Conservation (phyloP, 768 basidiomycete species). For the Suillus bovinus region DNA sequence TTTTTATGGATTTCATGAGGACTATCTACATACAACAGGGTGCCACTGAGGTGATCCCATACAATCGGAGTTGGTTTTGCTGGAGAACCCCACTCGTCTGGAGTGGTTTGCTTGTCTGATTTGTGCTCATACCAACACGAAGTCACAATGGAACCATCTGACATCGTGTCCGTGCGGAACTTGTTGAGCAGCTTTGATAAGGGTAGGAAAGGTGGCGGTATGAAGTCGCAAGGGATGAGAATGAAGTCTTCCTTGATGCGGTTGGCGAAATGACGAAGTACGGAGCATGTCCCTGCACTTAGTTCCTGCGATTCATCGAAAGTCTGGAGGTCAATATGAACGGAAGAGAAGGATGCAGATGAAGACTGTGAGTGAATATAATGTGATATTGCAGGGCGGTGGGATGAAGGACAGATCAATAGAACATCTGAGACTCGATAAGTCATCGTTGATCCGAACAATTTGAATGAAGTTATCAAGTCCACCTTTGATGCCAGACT, state of each 20-base stretch:
- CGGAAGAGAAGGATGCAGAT: conserved; percentile 55
- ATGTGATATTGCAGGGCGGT: conserved; percentile 76
- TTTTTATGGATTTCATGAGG: conserved; percentile 68
- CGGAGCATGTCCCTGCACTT: conserved; percentile 67
- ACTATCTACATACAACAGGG: conserved; percentile 73
- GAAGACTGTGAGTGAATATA: conserved; percentile 80
- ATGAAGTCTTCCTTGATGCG: conserved; percentile 87
- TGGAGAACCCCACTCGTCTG: conserved; percentile 68
- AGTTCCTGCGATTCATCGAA: conserved; percentile 73
- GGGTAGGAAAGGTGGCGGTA: conserved; percentile 73
- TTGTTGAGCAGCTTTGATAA: conserved; percentile 74
- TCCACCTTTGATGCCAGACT: conserved; percentile 79
- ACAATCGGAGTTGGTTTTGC: conserved; percentile 52
- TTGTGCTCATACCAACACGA: conserved; percentile 63
- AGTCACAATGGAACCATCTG: conserved; percentile 63
- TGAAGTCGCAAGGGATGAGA: conserved; percentile 88
- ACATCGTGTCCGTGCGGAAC: conserved; percentile 72
- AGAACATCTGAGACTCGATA: conserved; percentile 64
- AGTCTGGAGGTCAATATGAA: conserved; percentile 77
- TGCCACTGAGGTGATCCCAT: conserved; percentile 66
- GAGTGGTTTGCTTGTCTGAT: conserved; percentile 52
- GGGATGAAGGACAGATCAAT: conserved; percentile 78
- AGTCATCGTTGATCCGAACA: conserved; percentile 12
- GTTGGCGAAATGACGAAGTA: conserved; percentile 74
- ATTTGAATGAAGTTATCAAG: conserved; percentile 2